Evolutionary conservation across 2,329 filamentous ascomycete genomes (phyloP).

Genomic region (Clarireedia homoeocarpa): DNA sequence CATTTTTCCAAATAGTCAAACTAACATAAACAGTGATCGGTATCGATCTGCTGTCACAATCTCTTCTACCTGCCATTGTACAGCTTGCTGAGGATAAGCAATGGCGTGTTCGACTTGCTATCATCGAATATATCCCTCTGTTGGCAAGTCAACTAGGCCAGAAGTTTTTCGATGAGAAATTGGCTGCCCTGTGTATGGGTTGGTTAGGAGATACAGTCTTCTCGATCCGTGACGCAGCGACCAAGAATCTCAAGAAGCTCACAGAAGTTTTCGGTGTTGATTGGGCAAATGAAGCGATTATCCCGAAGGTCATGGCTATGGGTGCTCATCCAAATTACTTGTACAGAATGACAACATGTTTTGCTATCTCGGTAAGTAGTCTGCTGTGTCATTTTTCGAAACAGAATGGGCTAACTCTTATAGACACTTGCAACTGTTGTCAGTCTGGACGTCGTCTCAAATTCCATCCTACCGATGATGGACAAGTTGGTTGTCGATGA

Average conservation of each 20-base stretch:
- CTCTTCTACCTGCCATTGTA: constrained; percentile 91
- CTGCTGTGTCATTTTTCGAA: background rate
- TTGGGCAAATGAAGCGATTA: constrained; percentile 94
- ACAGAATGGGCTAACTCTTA: constrained; percentile 1
- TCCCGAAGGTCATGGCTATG: constrained; percentile 98
- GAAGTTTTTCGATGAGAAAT: constrained; percentile 96
- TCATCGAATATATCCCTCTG: constrained; percentile 98
- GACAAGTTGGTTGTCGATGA: constrained; percentile 89
- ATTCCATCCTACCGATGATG: constrained; percentile 91
- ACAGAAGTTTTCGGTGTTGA: constrained; percentile 98
- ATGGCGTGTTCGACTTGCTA: constrained; percentile 94
- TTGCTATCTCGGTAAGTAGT: constrained; percentile 86
- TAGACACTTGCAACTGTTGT: constrained; percentile 92
- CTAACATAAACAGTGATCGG: constrained; percentile 65
- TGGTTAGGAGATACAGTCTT: constrained; percentile 99
- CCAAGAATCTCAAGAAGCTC: constrained; percentile 94
- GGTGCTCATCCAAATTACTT: constrained; percentile 97
- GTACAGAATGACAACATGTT: constrained; percentile 99
- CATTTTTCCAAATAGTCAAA: background rate
- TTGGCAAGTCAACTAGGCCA: constrained; percentile 93
- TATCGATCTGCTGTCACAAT: constrained; percentile 93
- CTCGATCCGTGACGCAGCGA: constrained; percentile 95
- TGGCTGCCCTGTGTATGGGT: constrained; percentile 92
- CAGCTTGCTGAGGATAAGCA: constrained; percentile 98
- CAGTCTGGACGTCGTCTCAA: constrained; percentile 85